A percentile compares a stretch with the other conserved stretches of the same genome.
Evolutionary conservation across 805 yeast species (phyloP).

Genomic region (Wickerhamiella azyma): DNA sequence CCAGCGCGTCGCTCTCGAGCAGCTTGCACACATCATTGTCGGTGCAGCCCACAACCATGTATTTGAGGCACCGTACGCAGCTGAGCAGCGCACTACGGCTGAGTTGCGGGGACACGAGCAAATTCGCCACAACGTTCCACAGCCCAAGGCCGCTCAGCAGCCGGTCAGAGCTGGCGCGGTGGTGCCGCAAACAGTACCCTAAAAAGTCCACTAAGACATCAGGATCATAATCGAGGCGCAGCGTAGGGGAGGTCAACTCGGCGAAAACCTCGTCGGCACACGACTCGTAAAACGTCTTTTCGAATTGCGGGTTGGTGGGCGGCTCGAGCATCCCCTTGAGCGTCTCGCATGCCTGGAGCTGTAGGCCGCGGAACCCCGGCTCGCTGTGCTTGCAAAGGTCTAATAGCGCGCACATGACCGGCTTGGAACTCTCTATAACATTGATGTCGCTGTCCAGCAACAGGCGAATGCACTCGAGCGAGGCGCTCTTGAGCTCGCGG

Average conservation of each 20-base stretch:
- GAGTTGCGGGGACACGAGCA: slow-evolving; percentile 29
- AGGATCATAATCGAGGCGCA: slow-evolving; percentile 6
- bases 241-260: slow-evolving; percentile 30
- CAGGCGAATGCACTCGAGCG: slow-evolving; percentile 67
- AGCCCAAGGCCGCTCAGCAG: slow-evolving; percentile 51
- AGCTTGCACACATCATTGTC: slow-evolving; percentile 44
- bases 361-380: slow-evolving; percentile 39
- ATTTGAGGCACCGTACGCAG: slow-evolving; percentile 55
- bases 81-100: slow-evolving; percentile 47
- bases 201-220: slow-evolving; percentile 59
- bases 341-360: slow-evolving; percentile 76
- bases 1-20: slow-evolving; percentile 39
- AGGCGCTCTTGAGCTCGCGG: slow-evolving; percentile 43
- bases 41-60: slow-evolving; percentile 45
- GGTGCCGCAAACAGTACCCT: slow-evolving; percentile 52
- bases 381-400: slow-evolving; percentile 49
- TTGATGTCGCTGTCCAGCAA: slow-evolving; percentile 75
- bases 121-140: slow-evolving; percentile 38
- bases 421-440: slow-evolving; percentile 28
- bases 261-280: slow-evolving; percentile 47
- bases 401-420: slow-evolving; percentile 32
- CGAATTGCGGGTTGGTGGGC: slow-evolving; percentile 13
- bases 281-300: slow-evolving; percentile 40
- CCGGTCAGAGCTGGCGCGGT: slow-evolving; percentile 44
- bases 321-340: slow-evolving; percentile 60